These are phyloP conservation scores for Puccinia horiana DNA, from an alignment of 1,284 basidiomycete genomes.

Conservation along the genomic window DNA sequence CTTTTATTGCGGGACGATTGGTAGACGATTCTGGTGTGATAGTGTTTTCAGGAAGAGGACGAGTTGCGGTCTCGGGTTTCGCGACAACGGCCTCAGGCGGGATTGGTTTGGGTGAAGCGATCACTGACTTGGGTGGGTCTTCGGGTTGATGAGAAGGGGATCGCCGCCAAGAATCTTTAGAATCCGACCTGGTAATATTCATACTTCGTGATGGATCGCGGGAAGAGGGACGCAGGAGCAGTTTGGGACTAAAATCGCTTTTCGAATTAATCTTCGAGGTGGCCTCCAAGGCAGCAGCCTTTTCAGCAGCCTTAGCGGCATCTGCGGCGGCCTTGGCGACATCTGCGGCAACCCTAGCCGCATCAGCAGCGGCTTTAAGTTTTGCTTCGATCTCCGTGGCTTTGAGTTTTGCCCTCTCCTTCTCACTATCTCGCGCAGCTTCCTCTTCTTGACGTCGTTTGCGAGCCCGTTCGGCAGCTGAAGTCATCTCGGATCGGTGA, in stretches of 20 bases:
- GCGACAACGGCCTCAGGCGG: neutral
- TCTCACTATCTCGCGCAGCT: slow-evolving; percentile 76
- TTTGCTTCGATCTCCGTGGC: slow-evolving; percentile 79
- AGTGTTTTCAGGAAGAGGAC: slow-evolving; percentile 6
- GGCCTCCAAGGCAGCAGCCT: slow-evolving; percentile 17
- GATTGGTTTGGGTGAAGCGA: neutral
- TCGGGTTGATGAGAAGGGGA: slow-evolving; percentile 19
- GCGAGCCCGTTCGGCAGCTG: slow-evolving; percentile 80
- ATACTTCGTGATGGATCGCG: neutral
- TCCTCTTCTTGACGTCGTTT: slow-evolving; percentile 77
- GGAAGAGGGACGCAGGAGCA: slow-evolving; percentile 11
- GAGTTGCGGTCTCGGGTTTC: neutral
- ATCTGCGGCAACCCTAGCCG: slow-evolving; percentile 16
- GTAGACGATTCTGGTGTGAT: neutral
- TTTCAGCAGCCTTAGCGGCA: slow-evolving; percentile 19
- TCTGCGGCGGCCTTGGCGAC: slow-evolving; percentile 18
- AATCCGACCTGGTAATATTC: neutral
- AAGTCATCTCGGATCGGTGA: slow-evolving; percentile 82
- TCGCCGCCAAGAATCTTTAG: slow-evolving; percentile 45
- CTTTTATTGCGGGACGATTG: neutral
- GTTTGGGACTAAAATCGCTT: slow-evolving; percentile 14
- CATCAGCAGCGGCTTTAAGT: slow-evolving; percentile 62
- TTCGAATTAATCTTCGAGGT: neutral
- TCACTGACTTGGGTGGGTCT: neutral
- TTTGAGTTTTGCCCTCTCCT: slow-evolving; percentile 79